These are phyloP conservation scores for Fraxinus ornus DNA, from an alignment of 305 asterid species.

Conservation along the genomic window DNA sequence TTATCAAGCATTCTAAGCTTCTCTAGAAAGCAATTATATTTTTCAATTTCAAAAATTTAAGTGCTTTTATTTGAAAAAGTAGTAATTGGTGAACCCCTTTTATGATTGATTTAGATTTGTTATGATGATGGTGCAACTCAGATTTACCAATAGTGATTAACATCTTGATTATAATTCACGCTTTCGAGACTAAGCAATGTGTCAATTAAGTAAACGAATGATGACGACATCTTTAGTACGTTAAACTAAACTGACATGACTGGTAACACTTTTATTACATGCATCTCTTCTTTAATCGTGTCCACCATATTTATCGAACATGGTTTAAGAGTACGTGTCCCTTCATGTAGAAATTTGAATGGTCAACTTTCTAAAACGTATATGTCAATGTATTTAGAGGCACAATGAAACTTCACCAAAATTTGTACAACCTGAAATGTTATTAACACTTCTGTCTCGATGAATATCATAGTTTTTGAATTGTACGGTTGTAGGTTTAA, in stretches of 20 bases:
- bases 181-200: neutral
- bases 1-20: constrained; percentile 8
- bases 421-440: neutral
- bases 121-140: constrained; percentile 25
- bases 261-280: neutral
- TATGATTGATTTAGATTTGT: constrained; percentile 29
- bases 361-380: neutral
- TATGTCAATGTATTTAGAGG: neutral
- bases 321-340: neutral
- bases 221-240: neutral
- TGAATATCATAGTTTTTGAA: neutral
- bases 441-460: neutral
- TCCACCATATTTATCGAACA: neutral
- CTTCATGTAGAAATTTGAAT: neutral
- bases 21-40: constrained; percentile 13
- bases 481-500: neutral
- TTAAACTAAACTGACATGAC: neutral
- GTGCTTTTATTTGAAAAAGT: constrained; percentile 12
- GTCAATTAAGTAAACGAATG: neutral
- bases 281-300: neutral
- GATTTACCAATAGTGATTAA: constrained; percentile 9
- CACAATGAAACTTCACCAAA: neutral
- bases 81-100: constrained; percentile 23
- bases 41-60: constrained; percentile 18
- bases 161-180: neutral